Evolutionary conservation across 495 filamentous ascomycete genomes (phyloP).

Genomic region (Tuber brumale): DNA sequence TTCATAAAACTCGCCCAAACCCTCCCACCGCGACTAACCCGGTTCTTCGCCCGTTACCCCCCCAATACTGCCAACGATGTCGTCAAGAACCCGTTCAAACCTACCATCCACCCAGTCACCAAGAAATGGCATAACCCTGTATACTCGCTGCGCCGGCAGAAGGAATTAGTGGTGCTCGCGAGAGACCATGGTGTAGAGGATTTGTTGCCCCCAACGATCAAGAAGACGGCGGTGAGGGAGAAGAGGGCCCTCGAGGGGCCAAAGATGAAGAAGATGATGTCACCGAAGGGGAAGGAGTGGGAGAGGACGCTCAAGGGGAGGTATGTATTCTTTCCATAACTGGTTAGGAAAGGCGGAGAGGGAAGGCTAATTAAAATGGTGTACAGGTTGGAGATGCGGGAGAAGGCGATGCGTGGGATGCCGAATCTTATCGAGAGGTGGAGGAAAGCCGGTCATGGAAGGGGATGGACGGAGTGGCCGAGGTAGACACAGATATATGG

Average conservation of each 20-base stretch:
- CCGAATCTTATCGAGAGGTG: slow-evolving; percentile 79
- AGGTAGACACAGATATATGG: slow-evolving; percentile 39
- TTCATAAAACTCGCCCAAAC: slow-evolving; percentile 58
- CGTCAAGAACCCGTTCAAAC: slow-evolving; percentile 45
- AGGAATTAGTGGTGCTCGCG: slow-evolving; percentile 84
- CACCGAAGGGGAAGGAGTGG: slow-evolving; percentile 88
- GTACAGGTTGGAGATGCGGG: slow-evolving; percentile 70
- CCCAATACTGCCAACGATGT: slow-evolving; percentile 49
- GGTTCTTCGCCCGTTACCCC: slow-evolving; percentile 85
- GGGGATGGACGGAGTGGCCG: slow-evolving; percentile 88
- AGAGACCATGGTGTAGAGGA: slow-evolving; percentile 72
- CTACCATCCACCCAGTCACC: slow-evolving; percentile 59
- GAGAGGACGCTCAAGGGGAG: slow-evolving; percentile 76
- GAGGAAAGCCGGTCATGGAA: slow-evolving; percentile 84
- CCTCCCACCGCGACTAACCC: slow-evolving; percentile 66
- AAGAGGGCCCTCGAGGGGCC: slow-evolving; percentile 65
- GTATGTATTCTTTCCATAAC: slow-evolving; percentile 46
- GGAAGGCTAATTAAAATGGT: slow-evolving; percentile 17
- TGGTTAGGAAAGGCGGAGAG: slow-evolving; percentile 1
- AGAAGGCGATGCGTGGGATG: slow-evolving; percentile 90
- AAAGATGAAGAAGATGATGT: slow-evolving; percentile 80
- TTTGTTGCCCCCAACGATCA: slow-evolving; percentile 67
- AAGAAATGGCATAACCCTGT: slow-evolving; percentile 72
- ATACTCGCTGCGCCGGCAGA: slow-evolving; percentile 78
- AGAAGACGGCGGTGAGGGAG: slow-evolving; percentile 64